Base-by-base conservation (phyloP, 2,329 filamentous ascomycete species). In the Aspergillus ibericus region DNA sequence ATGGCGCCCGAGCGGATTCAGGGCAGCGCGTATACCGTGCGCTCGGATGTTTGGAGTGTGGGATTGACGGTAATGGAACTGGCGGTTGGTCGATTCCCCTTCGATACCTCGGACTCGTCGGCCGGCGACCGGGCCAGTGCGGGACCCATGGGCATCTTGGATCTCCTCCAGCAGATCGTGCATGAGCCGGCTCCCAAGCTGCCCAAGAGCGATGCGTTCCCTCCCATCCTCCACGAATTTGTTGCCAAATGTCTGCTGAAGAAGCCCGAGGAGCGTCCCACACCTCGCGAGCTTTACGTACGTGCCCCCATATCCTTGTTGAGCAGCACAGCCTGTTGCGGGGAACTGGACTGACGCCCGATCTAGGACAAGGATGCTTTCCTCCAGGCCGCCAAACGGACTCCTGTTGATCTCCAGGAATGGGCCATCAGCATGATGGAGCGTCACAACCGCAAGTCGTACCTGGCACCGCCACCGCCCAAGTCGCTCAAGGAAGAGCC, bases 1-100 rank as follows among this genome's bases (percentile, higher is more conserved):
- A 99, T 99, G 95, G 95, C 95, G 0, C 95, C 95, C 0, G 95
- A 99, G 80, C 87, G 95, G 75, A 99, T 99, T 66, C 93, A 98
- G 75, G 95, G 95, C 62, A 92, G 95, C 63, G 92, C 91, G 69
- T 99, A 99, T 77, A 96, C 93, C 0, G 93, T 99, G 70, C 97
- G 97, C 77, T 97, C 93, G 12, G 95, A 99, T 74, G 95, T 99
- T 4, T 99, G 95, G 95, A 97, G 93, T 83, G 96, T 97, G 63
- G 95, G 95, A 32, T 81, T 99, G 65, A 89, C 89, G 0, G 87
- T 99, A 62, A 98, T 99, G 93, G 95, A 99, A 77, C 80, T 99
- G 66, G 95, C 95, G 34, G 97, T 99, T 71, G 95, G 95, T 65
- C 93, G 96, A 71, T 99, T 99, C 71, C 95, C 95, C 0, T 99